Conservation (phyloP, 345 rosid genomes). For the Salix suchowensis region DNA sequence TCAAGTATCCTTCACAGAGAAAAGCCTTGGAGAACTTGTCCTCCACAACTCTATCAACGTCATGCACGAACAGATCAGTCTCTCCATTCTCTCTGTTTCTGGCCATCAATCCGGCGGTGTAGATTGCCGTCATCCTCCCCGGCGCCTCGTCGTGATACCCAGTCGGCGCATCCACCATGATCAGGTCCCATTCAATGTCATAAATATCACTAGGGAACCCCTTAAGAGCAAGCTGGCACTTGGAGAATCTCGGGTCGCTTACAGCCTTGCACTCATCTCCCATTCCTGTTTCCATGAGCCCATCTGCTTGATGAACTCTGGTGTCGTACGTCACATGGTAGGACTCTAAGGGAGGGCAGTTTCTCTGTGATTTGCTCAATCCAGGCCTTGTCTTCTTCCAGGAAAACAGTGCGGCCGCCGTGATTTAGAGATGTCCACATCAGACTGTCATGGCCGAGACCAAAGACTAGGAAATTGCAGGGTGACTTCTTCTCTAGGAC, state of each 20-base stretch:
- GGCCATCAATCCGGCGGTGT: constrained; percentile 77
- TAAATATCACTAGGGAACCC: constrained; percentile 65
- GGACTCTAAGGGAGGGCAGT: constrained; percentile 56
- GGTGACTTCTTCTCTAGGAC: constrained; percentile 66
- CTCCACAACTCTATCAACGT: constrained; percentile 75
- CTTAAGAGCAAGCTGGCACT: constrained; percentile 58
- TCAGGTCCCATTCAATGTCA: constrained; percentile 75
- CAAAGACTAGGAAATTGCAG: constrained; percentile 81
- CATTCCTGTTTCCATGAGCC: constrained; percentile 41
- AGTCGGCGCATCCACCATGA: constrained; percentile 94
- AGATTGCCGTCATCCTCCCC: constrained; percentile 83
- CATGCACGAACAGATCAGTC: constrained; percentile 82
- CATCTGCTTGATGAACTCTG: constrained; percentile 51
- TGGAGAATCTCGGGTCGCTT: constrained; percentile 53
- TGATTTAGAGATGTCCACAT: constrained; percentile 84
- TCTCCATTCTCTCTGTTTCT: constrained; percentile 61
- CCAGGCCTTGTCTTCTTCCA: constrained; percentile 82
- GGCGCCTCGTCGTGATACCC: constrained; percentile 79
- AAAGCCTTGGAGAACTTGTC: constrained; percentile 67
- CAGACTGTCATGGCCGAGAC: constrained; percentile 83
- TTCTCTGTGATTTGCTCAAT: constrained; percentile 47
- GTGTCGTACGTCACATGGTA: constrained; percentile 74
- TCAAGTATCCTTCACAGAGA: constrained; percentile 64
- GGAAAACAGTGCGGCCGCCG: constrained; percentile 81
- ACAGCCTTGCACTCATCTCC: constrained; percentile 41